A percentile compares a stretch with the other conserved stretches of the same genome.
These are phyloP conservation scores for Aspergillaceae sp. DNA, from an alignment of 2,329 filamentous ascomycete species.

Conservation along the genomic window DNA sequence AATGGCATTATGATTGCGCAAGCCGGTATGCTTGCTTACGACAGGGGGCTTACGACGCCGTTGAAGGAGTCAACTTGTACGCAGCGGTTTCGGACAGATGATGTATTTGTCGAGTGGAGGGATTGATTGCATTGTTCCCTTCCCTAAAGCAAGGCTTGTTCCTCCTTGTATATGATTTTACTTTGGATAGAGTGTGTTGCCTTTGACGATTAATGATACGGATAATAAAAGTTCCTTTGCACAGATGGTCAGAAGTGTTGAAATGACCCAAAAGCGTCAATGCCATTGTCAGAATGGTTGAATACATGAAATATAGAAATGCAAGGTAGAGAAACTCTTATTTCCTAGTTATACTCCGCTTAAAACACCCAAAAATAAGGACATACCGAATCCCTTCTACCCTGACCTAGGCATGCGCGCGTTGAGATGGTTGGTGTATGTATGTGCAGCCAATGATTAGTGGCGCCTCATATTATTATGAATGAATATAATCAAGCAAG, in stretches of 20 bases:
- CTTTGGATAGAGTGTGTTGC: no score
- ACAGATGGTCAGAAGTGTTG: no score
- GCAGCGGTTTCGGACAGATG: slow-evolving; percentile 73
- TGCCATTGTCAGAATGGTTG: no score
- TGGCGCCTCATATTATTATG: not conserved
- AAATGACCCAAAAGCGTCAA: no score
- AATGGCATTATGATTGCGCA: slow-evolving; percentile 99
- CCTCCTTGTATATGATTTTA: no score
- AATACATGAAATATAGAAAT: no score
- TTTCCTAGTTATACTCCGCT: no score
- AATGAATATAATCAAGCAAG: not conserved
- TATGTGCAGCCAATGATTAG: not conserved
- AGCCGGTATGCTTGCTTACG: slow-evolving; percentile 76
- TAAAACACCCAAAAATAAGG: not conserved
- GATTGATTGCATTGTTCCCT: slow-evolving; percentile 33
- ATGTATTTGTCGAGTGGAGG: slow-evolving; percentile 72
- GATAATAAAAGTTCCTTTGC: slow-evolving; percentile 1
- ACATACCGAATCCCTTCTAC: not conserved
- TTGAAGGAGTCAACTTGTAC: slow-evolving; percentile 78
- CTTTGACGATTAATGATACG: not conserved
- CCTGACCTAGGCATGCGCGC: not conserved
- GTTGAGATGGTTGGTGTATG: not conserved
- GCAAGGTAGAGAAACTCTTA: no score
- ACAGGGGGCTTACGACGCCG: slow-evolving; percentile 67
- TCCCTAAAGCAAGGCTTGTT: no score